Base-by-base conservation (phyloP, 345 rosid species). In the Populus tremula region DNA sequence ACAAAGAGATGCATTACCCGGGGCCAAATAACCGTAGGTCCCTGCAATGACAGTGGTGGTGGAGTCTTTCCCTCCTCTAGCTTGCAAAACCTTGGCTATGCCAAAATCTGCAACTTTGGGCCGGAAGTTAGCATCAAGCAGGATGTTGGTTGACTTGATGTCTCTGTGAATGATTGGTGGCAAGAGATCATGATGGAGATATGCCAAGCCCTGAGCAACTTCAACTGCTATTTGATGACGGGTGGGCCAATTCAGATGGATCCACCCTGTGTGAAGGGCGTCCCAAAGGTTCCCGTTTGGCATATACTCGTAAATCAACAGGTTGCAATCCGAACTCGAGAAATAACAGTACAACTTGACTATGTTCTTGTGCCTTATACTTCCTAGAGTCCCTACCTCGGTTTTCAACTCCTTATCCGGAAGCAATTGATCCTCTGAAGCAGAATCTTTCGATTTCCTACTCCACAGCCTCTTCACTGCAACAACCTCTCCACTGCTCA, bases 21-120 rank as follows among this genome's bases (percentile, higher is more conserved):
- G 98, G 35, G 98, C 98, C 76, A 95, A 76, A 83, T 95, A 95
- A 73, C 97, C 97, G n/a, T 90, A 95, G 61, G 99, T 95, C 68
- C 99, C 98, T 2, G 97, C 99, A 8, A 91, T 78, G 59, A 89
- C 89, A 18, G 96, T 93, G 20, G 93, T 89, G 68, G 93, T 95
- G 4, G 93, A 95, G 76, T 95, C 99, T 85, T 86, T 91, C 23
- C 93, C 86, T 18, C 94, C 93, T 82, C 93, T 83, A 16, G 96
- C 97, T 74, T 89, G 94, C 86, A 93, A 81, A 64, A 93, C 97
- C 85, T 95, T 95, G 87, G 99, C 99, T 74, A 93, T 87, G 72
- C 98, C 99, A 36, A 95, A 95, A 76, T 95, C 98, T 47, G 99
- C 99, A 64, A 95, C 91, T 80, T 93, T 93, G 31, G 99, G 93